phyloP scores from a whole-genome alignment of 2,329 filamentous ascomycete genomes.

The Cryphonectria nitschkei region DNA sequence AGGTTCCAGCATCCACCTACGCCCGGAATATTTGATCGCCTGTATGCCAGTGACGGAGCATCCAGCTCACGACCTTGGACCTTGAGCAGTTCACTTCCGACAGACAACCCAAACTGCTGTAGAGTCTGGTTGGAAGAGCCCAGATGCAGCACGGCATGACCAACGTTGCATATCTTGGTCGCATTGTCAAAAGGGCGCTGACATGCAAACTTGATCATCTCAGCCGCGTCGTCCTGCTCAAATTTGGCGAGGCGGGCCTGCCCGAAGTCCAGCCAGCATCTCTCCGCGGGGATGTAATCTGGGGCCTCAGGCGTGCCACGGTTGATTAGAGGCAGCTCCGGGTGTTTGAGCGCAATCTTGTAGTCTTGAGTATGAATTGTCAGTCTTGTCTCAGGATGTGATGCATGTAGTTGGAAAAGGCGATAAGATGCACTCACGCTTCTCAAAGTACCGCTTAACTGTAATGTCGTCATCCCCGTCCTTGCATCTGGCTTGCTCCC shows the following conservation, averaged over 20 bases:
- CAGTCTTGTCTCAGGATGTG: background rate
- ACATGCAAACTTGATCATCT: conserved; percentile 76
- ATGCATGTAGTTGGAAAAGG: background rate
- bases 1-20: background rate
- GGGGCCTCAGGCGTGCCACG: conserved; percentile 61
- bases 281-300: conserved; percentile 68
- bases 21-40: background rate
- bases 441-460: background rate
- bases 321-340: conserved; percentile 65
- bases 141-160: background rate
- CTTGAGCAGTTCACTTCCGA: conserved; percentile 67
- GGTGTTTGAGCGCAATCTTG: conserved; percentile 30
- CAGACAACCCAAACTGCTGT: conserved; percentile 63
- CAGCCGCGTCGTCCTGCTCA: conserved; percentile 60
- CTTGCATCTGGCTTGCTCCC: background rate
- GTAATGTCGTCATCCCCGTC: background rate
- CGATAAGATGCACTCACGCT: background rate
- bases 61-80: conserved; percentile 62
- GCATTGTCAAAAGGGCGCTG: conserved; percentile 69
- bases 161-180: conserved; percentile 56
- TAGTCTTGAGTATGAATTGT: background rate
- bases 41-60: background rate
- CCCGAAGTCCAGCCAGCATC: conserved; percentile 65
- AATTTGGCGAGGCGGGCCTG: conserved; percentile 67
- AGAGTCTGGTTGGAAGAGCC: background rate